Base-by-base conservation (phyloP, 2,329 filamentous ascomycete species). In the Fusarium tanahbumbuense region DNA sequence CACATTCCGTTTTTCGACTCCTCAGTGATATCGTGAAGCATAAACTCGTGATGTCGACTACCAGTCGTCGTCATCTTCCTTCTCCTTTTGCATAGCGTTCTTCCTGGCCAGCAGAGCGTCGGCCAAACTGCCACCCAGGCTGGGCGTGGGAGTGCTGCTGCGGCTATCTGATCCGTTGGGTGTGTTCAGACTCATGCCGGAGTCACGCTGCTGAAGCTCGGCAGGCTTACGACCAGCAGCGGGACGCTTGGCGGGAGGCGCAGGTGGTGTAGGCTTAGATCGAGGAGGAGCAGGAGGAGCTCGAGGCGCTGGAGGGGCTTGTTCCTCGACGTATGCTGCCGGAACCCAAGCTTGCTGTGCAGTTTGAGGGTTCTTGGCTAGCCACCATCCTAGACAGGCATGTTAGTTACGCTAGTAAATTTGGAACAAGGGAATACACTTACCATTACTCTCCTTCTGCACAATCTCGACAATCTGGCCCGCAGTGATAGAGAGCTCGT, bases 391-490 rank as follows among this genome's bases (percentile, higher is more conserved):
- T 97, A 23, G 54, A 55, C 15, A 37, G 30, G 44, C 44, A 23
- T 57, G 71, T 86, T 78, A 85, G 81, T 54, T 18, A 18, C 18
- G 5, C 28, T 57, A 25, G 18, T 25, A 27, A 20, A 13, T 11
- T 18, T 18, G 23, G 6, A n/a, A 20, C n/a, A 30, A 47, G 13
- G 3, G 13, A 5, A 61, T 50, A 47, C 15, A 65, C 91, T 80
- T 88, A 97, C 95, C 96, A 78, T 98, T 98, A 79, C 88, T 91
- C 81, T 98, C 95, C 81, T 98, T 98, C 77, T 96, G 92, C n/a
- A 97, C 88, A 76, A 99, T 90, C 78, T 97, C 89, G 56, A 99
- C 88, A 50, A 97, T 81, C 68, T 98, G 92, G 53, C 92, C 94
- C 52, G 92, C 90, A 61, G 80, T 87, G 69, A 99, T 88, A 18